phyloP scores from a whole-genome alignment of 192 early-diverging fungal species.

The Allomyces macrogynus region DNA sequence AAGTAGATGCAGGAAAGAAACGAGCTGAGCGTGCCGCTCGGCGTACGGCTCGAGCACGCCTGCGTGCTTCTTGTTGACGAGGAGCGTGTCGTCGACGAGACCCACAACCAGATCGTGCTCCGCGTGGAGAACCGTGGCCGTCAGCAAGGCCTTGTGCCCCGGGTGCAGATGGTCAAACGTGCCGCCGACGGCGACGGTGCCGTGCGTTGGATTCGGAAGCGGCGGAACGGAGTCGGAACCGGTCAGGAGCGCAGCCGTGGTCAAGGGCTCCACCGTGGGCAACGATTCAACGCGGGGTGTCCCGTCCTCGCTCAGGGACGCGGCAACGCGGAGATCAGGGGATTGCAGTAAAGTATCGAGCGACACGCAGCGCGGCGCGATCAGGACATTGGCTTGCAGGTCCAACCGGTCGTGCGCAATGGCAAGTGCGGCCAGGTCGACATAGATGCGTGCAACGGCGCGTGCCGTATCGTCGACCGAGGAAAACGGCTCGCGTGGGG shows the following conservation, averaged over 20 bases:
- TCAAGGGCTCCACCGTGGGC: too few relatives aligned
- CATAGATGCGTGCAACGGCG: background rate
- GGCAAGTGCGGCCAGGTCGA: background rate
- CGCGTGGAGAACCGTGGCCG: conserved; percentile 32
- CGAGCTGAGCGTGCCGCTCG: conserved; percentile 32
- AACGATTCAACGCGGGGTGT: background rate
- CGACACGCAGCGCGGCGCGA: background rate
- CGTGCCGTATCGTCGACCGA: too few relatives aligned
- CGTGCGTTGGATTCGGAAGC: background rate
- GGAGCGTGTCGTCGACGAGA: conserved; percentile 30
- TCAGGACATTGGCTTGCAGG: background rate
- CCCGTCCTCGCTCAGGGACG: background rate
- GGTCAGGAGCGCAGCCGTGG: too few relatives aligned
- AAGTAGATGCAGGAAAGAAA: conserved; percentile 32
- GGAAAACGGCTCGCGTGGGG: too few relatives aligned
- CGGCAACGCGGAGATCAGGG: background rate
- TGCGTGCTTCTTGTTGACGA: conserved; percentile 46
- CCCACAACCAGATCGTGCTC: conserved; percentile 4
- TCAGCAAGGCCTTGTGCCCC: conserved; percentile 85
- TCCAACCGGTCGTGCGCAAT: background rate
- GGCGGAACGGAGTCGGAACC: too few relatives aligned
- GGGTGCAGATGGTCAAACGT: conserved; percentile 94
- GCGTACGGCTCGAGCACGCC: conserved; percentile 47
- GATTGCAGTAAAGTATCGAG: background rate
- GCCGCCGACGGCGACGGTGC: conserved; percentile 58